A percentile compares a stretch with the other conserved stretches of the same genome.
Evolutionary conservation across 495 filamentous ascomycete species (phyloP).

Genomic region (Amniculicola lignicola): DNA sequence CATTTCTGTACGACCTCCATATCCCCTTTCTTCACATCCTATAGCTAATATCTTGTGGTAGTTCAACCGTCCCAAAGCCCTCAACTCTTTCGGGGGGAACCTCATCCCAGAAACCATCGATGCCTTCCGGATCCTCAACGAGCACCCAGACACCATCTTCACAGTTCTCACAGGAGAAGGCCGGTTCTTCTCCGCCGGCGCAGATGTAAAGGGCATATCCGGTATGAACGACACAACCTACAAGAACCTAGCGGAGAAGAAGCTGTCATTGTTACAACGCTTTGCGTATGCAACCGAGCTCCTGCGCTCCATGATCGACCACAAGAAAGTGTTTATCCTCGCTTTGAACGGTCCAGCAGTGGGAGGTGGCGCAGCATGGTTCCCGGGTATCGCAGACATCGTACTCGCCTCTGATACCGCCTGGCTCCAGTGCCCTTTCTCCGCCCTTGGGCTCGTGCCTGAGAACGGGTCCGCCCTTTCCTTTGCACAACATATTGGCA

Average conservation of each 20-base stretch:
- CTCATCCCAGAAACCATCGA: constrained; percentile 35
- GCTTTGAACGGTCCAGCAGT: constrained; percentile 41
- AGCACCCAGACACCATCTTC: constrained; percentile 38
- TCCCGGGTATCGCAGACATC: constrained; percentile 38
- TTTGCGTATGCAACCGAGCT: constrained; percentile 34
- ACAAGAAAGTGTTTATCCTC: constrained; percentile 40
- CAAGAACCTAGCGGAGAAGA: constrained; percentile 36
- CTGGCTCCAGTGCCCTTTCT: constrained; percentile 40
- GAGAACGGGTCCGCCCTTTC: constrained; percentile 39
- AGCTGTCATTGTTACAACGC: constrained; percentile 21
- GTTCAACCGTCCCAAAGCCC: constrained; percentile 41
- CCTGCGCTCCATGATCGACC: constrained; percentile 40
- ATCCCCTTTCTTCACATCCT: not conserved
- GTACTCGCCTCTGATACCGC: constrained; percentile 33
- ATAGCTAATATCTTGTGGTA: constrained; percentile 1
- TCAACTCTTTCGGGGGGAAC: constrained; percentile 41
- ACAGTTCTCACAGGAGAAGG: constrained; percentile 40
- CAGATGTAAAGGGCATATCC: constrained; percentile 35
- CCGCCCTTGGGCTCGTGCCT: constrained; percentile 38
- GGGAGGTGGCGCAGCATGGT: constrained; percentile 40
- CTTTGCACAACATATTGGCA: constrained; percentile 38
- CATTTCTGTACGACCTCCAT: constrained; percentile 32
- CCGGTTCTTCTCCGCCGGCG: constrained; percentile 40
- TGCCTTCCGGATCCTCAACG: constrained; percentile 35
- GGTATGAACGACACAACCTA: no score